Base-by-base conservation (phyloP, 306 rosid genomes). In the Vigna mungo region DNA sequence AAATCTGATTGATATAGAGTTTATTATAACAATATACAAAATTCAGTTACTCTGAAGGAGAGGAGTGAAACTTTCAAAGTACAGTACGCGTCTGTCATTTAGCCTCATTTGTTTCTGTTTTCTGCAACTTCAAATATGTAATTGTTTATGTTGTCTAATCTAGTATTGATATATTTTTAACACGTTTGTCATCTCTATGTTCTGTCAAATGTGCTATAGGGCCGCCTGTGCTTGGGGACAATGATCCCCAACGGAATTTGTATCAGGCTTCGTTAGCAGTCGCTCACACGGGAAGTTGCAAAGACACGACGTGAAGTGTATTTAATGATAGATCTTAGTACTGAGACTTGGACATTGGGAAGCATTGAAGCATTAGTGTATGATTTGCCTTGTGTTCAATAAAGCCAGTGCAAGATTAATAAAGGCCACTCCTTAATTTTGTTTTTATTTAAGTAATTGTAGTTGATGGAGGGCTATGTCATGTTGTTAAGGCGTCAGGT, bases 151-250 rank as follows among this genome's bases (percentile, higher is more conserved):
- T 21, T 54, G 8, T 56, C 36, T 46, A 46, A 47, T 56, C 12
- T 63, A 30, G 30, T 55, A 44, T 12, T 44, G 55, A 13, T 41
- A 76, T 61, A 65, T 13, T 64, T 61, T 14, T 75, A n/a, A 36
- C 56, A 80, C 76, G 59, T 27, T 69, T 82, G 72, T 77, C 54
- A 73, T 81, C 36, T 72, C 47, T 34, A 10, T 56, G 61, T 9
- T 49, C 20, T 49, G 54, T 49, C 2, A 43, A 70, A 23, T 75
- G 56, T 81, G 76, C 84, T 85, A 37, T 71, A 94, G 97, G 90
- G 88, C 88, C n/a, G 91, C 96, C 76, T 94, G 98, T 82, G 90
- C 95, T 76, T 94, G 97, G 97, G 99, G 97, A 71, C 97, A 91
- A 75, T 92, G 92, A 90, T 36, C 64, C 74, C 58, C 56, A 47